Conservation (phyloP, 1,284 basidiomycete genomes). For the Microbotryum scabiosae region DNA sequence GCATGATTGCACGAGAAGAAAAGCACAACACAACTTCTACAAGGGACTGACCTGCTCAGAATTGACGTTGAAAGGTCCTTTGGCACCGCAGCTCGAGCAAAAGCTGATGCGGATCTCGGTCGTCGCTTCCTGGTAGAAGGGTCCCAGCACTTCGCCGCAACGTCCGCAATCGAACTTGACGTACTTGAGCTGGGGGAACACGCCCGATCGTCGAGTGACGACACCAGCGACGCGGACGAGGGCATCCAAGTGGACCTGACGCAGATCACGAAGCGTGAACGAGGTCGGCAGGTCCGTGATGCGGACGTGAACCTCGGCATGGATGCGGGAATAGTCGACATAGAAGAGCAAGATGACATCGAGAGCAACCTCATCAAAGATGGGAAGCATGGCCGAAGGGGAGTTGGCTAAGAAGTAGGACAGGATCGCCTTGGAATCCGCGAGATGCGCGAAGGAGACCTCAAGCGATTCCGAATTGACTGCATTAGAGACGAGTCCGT, state of each 20-base stretch:
- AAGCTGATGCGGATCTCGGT: slow-evolving; percentile 90
- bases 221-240: slow-evolving; percentile 93
- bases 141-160: slow-evolving; percentile 84
- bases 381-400: slow-evolving; percentile 80
- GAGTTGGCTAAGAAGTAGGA: slow-evolving; percentile 96
- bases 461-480: slow-evolving; percentile 96
- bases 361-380: slow-evolving; percentile 93
- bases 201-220: slow-evolving; percentile 90
- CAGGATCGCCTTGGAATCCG: slow-evolving; percentile 81
- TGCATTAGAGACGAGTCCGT: slow-evolving; percentile 37
- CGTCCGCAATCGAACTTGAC: slow-evolving; percentile 97
- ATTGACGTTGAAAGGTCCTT: slow-evolving; percentile 92
- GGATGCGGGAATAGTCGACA: slow-evolving; percentile 91
- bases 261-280: slow-evolving; percentile 83
- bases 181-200: slow-evolving; percentile 98
- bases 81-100: slow-evolving; percentile 86
- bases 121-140: slow-evolving; percentile 94
- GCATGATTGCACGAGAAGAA: background rate
- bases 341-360: slow-evolving; percentile 92
- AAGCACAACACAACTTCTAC: background rate
- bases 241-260: slow-evolving; percentile 85
- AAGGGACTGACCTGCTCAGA: slow-evolving; percentile 67
- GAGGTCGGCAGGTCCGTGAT: slow-evolving; percentile 87
- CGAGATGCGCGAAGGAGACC: slow-evolving; percentile 88
- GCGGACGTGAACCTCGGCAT: slow-evolving; percentile 95